Evolutionary conservation across 495 filamentous ascomycete species (phyloP).

Genomic region (Tuber indicum): DNA sequence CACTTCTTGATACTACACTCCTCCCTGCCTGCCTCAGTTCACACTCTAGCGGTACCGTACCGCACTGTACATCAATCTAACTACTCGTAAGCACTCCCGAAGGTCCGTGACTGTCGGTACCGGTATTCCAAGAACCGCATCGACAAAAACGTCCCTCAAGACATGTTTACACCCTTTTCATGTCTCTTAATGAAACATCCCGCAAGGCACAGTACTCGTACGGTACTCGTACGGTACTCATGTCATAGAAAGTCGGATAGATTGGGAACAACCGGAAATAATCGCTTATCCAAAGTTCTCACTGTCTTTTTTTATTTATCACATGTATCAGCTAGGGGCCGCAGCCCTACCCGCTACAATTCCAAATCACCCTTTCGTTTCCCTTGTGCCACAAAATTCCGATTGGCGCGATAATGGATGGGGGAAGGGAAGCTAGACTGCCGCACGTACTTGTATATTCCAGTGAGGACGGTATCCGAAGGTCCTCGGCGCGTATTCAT

Average conservation of each 20-base stretch:
- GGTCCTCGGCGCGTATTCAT: not conserved
- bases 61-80: not conserved
- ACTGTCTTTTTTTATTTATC: not conserved
- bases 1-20: not conserved
- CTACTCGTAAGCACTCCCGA: not conserved
- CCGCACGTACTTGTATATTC: not conserved
- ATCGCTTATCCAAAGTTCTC: not conserved
- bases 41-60: not conserved
- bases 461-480: not conserved
- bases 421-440: not conserved
- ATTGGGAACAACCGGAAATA: not conserved
- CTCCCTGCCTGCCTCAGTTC: not conserved
- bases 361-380: not conserved
- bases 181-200: not conserved
- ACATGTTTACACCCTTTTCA: not conserved
- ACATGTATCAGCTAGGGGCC: not conserved
- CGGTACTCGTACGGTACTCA: too few relatives aligned
- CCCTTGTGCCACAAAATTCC: not conserved
- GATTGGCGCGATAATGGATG: constrained; percentile 1
- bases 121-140: not conserved
- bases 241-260: not conserved
- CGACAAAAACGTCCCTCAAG: not conserved
- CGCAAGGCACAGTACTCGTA: too few relatives aligned
- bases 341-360: not conserved
- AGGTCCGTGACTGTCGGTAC: not conserved